Evolutionary conservation across 768 basidiomycete genomes (phyloP), one percentile per base, ranked within the genome.

Genomic region (Leucocoprinus leucothites): DNA sequence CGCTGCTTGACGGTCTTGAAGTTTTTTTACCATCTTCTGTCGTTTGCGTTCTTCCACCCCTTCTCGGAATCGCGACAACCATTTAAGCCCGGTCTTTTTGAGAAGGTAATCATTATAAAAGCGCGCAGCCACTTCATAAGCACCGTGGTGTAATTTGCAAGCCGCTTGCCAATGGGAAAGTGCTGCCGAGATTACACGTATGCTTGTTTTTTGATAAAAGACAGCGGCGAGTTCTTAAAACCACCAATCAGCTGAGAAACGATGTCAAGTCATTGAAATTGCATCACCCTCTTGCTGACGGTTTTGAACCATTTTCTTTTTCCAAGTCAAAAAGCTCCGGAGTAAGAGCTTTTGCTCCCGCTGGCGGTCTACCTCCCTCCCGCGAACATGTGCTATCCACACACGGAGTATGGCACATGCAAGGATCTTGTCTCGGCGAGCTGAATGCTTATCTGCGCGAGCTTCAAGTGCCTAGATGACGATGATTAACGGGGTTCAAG

Each of bases 391-490:
- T 45, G 64, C 64, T 34, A 65, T 59, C 68, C 68, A 69, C 43
- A 69, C 65, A 19, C 65, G 61, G 25, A 67, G 31, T 26, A 69
- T 56, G 21, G 64, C 66, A 14, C 66, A 60, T 25, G 61, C 48
- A 6, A 69, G 60, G 14, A 63, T 54, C 8, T 64, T 60, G 58
- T 67, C 64, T 46, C 65, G 65, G 3, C 62, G 61, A 25, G 47
- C 55, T 35, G 61, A 53, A 62, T 85, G 78, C 54, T 82, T 87
- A 55, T 72, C 67, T 9, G 82, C 87, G 25, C 80, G 81, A 52
- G 63, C 73, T 62, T 85, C 81, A 66, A 84, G 68, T 18, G 58
- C 64, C 90, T 91, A 60, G 2, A 43, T 31, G 31, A 31, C 25
- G 24, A 28, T 5, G 22, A 13, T 45, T 48, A 13, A 22, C 38